Conservation (phyloP, 345 rosid species). For the Gossypium australe region DNA sequence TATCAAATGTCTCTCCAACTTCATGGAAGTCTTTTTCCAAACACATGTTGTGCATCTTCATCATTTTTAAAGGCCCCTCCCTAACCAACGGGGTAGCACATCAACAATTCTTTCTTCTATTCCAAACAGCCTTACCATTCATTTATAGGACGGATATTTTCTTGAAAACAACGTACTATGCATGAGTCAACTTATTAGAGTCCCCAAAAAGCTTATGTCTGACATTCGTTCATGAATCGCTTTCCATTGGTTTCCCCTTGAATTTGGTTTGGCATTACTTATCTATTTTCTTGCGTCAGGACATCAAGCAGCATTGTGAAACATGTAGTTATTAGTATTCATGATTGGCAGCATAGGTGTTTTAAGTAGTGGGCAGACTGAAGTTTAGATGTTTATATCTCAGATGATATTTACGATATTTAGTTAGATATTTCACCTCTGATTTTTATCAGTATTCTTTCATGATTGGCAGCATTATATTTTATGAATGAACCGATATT, state of each 20-base stretch:
- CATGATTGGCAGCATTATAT: not conserved
- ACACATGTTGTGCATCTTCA: not conserved
- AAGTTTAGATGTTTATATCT: not conserved
- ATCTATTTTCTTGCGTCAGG: not conserved
- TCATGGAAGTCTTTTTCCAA: not conserved
- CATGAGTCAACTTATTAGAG: not conserved
- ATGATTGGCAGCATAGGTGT: not conserved
- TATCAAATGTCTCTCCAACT: not conserved
- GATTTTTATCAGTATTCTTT: not conserved
- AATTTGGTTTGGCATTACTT: not conserved
- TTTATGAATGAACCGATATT: not conserved
- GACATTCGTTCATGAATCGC: not conserved
- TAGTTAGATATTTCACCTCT: not conserved
- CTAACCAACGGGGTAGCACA: not conserved
- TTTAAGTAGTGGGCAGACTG: not conserved
- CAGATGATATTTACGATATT: not conserved
- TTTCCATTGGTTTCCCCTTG: not conserved
- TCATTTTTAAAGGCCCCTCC: not conserved
- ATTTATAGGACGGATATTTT: not conserved
- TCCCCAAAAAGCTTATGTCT: not conserved
- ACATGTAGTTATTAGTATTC: not conserved
- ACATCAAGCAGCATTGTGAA: not conserved
- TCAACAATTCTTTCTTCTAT: not conserved
- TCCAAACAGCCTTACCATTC: not conserved
- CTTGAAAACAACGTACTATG: not conserved